Conservation (phyloP, 1,139 yeast genomes). For the Yamadazyma kanchanaburiensis region DNA sequence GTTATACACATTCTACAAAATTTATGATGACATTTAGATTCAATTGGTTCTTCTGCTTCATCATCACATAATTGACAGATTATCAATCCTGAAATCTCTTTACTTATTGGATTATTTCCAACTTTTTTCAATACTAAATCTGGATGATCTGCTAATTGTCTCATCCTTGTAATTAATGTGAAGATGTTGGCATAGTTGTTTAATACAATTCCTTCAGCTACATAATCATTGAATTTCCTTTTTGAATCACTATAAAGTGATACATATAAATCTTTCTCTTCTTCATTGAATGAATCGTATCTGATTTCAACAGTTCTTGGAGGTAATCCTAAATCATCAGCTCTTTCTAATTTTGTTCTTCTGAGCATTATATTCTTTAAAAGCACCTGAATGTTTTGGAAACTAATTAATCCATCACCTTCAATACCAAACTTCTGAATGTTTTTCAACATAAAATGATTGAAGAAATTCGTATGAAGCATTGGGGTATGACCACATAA, state of each 20-base stretch:
- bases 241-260: conserved; percentile 84
- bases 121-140: conserved; percentile 80
- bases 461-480: conserved; percentile 93
- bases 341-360: conserved; percentile 91
- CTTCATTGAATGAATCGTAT: conserved; percentile 83
- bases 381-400: conserved; percentile 69
- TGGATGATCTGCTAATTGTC: conserved; percentile 97
- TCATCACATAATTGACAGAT: conserved; percentile 95
- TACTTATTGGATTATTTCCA: conserved; percentile 30
- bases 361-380: conserved; percentile 82
- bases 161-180: conserved; percentile 92
- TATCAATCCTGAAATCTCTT: conserved; percentile 53
- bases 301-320: conserved; percentile 90
- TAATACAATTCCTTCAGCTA: conserved; percentile 91
- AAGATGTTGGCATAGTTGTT: conserved; percentile 96
- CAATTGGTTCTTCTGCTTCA: conserved; percentile 96
- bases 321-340: conserved; percentile 95
- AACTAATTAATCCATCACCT: conserved; percentile 77
- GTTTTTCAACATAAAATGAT: conserved; percentile 90
- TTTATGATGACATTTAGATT: conserved; percentile 87
- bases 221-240: conserved; percentile 82
- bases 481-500: conserved; percentile 86
- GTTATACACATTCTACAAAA: conserved; percentile 90
- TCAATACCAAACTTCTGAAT: conserved; percentile 80
- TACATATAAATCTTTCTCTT: conserved; percentile 87